Evolutionary conservation across 768 basidiomycete species (phyloP).

Genomic region (Pleurotus djamor): DNA sequence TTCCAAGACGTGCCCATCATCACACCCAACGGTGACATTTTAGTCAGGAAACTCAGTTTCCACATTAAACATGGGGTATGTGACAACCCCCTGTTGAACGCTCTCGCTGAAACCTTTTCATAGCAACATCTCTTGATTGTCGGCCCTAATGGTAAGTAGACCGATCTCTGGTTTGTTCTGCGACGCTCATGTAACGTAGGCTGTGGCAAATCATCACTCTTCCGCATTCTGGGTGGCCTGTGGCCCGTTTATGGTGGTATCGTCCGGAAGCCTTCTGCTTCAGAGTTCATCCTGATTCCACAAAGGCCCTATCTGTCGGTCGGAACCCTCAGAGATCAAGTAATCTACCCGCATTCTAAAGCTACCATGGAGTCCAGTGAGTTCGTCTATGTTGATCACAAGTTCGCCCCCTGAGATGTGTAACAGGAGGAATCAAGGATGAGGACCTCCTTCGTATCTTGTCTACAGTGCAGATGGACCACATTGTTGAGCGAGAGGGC

Average conservation of each 20-base stretch:
- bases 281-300: conserved; percentile 91
- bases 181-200: conserved; percentile 33
- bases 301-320: conserved; percentile 94
- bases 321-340: conserved; percentile 93
- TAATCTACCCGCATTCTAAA: conserved; percentile 91
- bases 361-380: conserved; percentile 75
- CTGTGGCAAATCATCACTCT: conserved; percentile 88
- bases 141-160: conserved; percentile 78
- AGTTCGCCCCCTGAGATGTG: not conserved
- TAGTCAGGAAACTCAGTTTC: conserved; percentile 84
- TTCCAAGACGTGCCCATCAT: conserved; percentile 95
- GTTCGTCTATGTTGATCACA: conserved; percentile 7
- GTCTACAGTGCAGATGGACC: conserved; percentile 77
- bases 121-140: conserved; percentile 92
- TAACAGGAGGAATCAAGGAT: conserved; percentile 69
- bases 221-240: conserved; percentile 95
- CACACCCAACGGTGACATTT: conserved; percentile 92
- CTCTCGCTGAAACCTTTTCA: conserved; percentile 1
- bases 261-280: conserved; percentile 86
- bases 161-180: not conserved
- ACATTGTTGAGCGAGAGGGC: conserved; percentile 91
- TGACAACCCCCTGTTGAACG: conserved; percentile 4
- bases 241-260: conserved; percentile 86
- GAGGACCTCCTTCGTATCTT: conserved; percentile 70
- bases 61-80: conserved; percentile 82